Base-by-base conservation (phyloP, 345 rosid species). In the Citropsis articulata region DNA sequence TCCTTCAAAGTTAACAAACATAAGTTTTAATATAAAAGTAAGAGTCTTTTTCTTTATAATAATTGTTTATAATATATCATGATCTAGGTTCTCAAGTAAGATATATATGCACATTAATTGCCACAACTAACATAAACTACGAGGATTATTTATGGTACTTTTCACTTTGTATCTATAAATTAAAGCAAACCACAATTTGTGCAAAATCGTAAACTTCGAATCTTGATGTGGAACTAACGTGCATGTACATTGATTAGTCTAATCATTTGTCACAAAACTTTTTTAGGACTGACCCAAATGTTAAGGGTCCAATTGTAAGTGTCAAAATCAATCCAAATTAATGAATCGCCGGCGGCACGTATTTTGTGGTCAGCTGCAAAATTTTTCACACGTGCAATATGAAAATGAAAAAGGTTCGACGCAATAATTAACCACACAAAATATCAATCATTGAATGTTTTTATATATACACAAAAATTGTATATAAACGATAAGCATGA, bases 261-360 rank as follows among this genome's bases (percentile, higher is more conserved):
- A 2, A 53, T 53, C 7, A 19, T 16, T 53, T 53, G 6, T 4
- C 65, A 36, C 27, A 24, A 40, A 38, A 6, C 33, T 13, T 24
- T 40, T 40, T 28, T 14, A 2, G 48, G 10, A 6, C 73, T 5
- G 5, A 27, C 14, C 7, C 7, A 14, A 45, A 45, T 69, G 6
- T 3, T 13, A 27, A 53, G 18, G 57, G 57, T 7, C 57, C 18
- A 53, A 16, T 53, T 53, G 22, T 4, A 18, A 53, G 22, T 40
- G 77, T 38, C 77, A 61, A 60, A 36, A 73, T 73, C 77, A 40
- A 16, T 61, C 27, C 25, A 36, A 73, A 73, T 7, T n/a, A 62
- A 61, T 73, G 14, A 45, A 45, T 45, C 16, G 76, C 24, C 50
- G 13, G 31, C 18, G 22, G 40, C 64, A 22, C 48, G 25, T 67